Percentiles rank a stretch among this genome's conserved stretches.
Evolutionary conservation across 306 rosid genomes (phyloP).

Genomic region (Lithocarpus polystachyus): DNA sequence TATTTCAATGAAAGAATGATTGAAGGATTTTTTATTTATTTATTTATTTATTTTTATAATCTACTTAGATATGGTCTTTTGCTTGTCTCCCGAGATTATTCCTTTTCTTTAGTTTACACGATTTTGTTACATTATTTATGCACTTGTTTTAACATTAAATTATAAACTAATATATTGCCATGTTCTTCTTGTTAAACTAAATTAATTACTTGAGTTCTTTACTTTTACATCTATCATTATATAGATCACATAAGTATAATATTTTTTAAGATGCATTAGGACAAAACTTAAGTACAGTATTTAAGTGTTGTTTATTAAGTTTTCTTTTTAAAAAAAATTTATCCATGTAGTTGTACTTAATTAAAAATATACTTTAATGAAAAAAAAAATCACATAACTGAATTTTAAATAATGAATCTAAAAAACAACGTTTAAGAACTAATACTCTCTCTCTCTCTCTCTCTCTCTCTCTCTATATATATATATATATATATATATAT

Average conservation of each 20-base stretch:
- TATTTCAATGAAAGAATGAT: slow-evolving; percentile 38
- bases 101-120: slow-evolving; percentile 18
- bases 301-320: too few species aligned
- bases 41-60: background rate
- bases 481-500: background rate
- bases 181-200: background rate
- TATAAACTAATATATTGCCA: background rate
- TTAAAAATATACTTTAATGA: too few species aligned
- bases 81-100: slow-evolving; percentile 42
- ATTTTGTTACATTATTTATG: background rate
- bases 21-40: slow-evolving; percentile 30
- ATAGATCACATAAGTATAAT: background rate
- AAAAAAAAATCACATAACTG: too few species aligned
- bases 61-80: slow-evolving; percentile 52
- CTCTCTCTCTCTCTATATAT: too few species aligned
- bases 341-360: rapidly evolving
- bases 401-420: too few species aligned
- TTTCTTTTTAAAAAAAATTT: too few species aligned
- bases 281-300: too few species aligned
- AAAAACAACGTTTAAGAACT: background rate
- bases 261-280: background rate
- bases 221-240: background rate
- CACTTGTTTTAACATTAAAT: background rate
- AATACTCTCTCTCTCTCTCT: too few species aligned
- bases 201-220: background rate